Conservation (phyloP, 768 basidiomycete species). For the Arthromyces matolae region DNA sequence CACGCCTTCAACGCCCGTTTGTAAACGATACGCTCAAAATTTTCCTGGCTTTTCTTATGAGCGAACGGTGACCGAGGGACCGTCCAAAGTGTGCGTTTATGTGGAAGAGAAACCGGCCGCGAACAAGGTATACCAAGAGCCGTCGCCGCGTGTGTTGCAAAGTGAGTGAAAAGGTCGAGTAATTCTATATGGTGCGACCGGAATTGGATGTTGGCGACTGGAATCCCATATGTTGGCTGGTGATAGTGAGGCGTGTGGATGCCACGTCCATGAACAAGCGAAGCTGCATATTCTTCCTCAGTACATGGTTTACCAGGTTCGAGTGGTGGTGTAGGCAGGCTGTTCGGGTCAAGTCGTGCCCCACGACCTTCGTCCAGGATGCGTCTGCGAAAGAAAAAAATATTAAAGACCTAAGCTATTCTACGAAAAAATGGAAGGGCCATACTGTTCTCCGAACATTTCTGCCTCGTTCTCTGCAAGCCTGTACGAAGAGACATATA, state of each 20-base stretch:
- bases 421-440: no score
- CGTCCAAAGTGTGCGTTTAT: slow-evolving; percentile 77
- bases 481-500: slow-evolving; percentile 2
- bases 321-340: slow-evolving; percentile 13
- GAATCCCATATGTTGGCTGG: slow-evolving; percentile 61
- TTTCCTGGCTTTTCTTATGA: slow-evolving; percentile 94
- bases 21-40: slow-evolving; percentile 83
- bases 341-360: slow-evolving; percentile 14
- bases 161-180: slow-evolving; percentile 79
- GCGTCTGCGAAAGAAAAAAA: slow-evolving; percentile 3
- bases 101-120: slow-evolving; percentile 62
- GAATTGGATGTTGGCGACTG: slow-evolving; percentile 81
- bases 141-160: slow-evolving; percentile 80
- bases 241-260: slow-evolving; percentile 53
- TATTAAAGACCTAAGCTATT: neutral
- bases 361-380: slow-evolving; percentile 2
- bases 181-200: slow-evolving; percentile 66
- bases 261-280: slow-evolving; percentile 59
- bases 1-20: slow-evolving; percentile 87
- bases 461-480: slow-evolving; percentile 17
- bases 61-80: slow-evolving; percentile 83
- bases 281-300: slow-evolving; percentile 49
- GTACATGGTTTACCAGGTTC: slow-evolving; percentile 20
- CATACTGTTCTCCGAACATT: slow-evolving; percentile 13
- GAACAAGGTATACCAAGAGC: slow-evolving; percentile 80